phyloP scores from a whole-genome alignment of 768 basidiomycete species.

The Kwoniella mangroviensis region DNA sequence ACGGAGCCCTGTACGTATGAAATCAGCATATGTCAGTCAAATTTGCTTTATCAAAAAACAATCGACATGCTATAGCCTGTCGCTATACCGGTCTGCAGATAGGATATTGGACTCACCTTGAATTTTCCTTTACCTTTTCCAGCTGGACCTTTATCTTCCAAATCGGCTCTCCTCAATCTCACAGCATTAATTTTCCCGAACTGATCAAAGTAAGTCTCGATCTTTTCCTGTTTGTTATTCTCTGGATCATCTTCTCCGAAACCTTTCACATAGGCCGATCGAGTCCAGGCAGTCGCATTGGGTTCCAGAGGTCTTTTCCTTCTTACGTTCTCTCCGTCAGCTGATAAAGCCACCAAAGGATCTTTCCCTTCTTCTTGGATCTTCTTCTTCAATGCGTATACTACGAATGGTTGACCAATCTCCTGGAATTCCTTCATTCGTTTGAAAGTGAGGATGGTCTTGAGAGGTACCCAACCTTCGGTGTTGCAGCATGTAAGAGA shows the following conservation, averaged over 20 bases:
- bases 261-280: constrained; percentile 92
- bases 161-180: constrained; percentile 79
- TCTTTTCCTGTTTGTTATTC: constrained; percentile 67
- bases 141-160: constrained; percentile 57
- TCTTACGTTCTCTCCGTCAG: constrained; percentile 72
- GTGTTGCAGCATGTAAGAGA: constrained; percentile 73
- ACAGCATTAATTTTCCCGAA: constrained; percentile 80
- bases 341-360: constrained; percentile 72
- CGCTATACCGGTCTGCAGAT: constrained; percentile 8
- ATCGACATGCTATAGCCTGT: too few relatives aligned
- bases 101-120: constrained; percentile 66
- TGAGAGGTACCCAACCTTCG: constrained; percentile 88
- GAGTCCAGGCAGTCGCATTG: constrained; percentile 72
- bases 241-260: constrained; percentile 71
- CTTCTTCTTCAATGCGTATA: constrained; percentile 65
- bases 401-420: constrained; percentile 71
- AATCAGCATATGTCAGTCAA: too few relatives aligned
- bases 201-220: constrained; percentile 79
- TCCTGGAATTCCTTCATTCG: constrained; percentile 79
- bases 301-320: constrained; percentile 75
- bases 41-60: too few relatives aligned
- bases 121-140: constrained; percentile 67
- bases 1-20: constrained; percentile 71
- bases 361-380: constrained; percentile 52
- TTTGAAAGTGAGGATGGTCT: constrained; percentile 88